These are phyloP conservation scores for Passalora sequoiae DNA, from an alignment of 2,329 filamentous ascomycete species.

Conservation along the genomic window DNA sequence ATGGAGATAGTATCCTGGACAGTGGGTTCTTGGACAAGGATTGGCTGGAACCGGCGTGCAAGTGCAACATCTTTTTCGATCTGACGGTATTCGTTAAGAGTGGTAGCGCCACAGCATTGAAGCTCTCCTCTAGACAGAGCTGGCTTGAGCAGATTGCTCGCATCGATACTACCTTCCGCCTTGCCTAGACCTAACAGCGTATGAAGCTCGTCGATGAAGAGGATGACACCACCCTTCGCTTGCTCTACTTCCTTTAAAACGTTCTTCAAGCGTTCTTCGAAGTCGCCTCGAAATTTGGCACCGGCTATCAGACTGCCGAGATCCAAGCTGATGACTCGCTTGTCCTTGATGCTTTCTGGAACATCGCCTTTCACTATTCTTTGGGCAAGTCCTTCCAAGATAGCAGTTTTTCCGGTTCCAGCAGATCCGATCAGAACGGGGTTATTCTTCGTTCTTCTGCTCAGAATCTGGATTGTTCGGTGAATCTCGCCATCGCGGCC, in stretches of 20 bases:
- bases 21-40: conserved; percentile 83
- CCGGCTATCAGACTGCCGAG: conserved; percentile 90
- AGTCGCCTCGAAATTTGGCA: conserved; percentile 91
- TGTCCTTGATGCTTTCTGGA: conserved; percentile 92
- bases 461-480: conserved; percentile 88
- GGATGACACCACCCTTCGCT: conserved; percentile 79
- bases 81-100: conserved; percentile 80
- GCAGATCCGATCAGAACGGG: conserved; percentile 89
- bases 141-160: conserved; percentile 89
- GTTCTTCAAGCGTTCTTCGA: conserved; percentile 87
- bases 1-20: conserved; percentile 95
- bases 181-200: conserved; percentile 88
- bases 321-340: conserved; percentile 80
- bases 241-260: conserved; percentile 88
- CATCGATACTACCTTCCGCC: conserved; percentile 92
- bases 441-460: conserved; percentile 89
- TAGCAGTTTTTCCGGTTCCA: conserved; percentile 89
- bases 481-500: conserved; percentile 89
- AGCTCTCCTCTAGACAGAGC: conserved; percentile 87
- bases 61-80: conserved; percentile 96
- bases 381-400: conserved; percentile 83
- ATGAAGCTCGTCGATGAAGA: conserved; percentile 94
- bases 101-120: conserved; percentile 93
- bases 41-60: conserved; percentile 88
- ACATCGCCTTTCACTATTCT: conserved; percentile 89